Evolutionary conservation across 257 asterid species (phyloP), one percentile per base, ranked within the genome.

Genomic region (Parsonsia alboflavescens): DNA sequence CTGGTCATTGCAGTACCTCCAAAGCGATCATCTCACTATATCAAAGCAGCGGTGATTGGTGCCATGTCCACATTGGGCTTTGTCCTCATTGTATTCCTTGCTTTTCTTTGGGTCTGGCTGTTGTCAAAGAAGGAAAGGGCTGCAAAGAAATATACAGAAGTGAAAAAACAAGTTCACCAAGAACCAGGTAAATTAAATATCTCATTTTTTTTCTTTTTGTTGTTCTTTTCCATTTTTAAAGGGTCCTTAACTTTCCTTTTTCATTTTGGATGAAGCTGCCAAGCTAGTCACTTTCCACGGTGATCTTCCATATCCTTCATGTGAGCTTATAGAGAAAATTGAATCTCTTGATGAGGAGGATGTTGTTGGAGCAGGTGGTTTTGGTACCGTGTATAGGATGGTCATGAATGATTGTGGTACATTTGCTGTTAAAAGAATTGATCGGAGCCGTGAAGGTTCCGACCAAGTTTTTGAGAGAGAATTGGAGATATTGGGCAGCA

Each of bases 321-420:
- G 86, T 16, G 99, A 95, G 86, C 96, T 95, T n/a, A 92, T 95
- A 13, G 99, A 95, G 75, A 95, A 95, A 73, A 93, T 95, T 19
- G 99, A 95, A 81, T 86, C 98, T 61, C 96, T 95, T 28, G 83
- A 87, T 10, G 98, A 88, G 72, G 99, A 90, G 76, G 97, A 95
- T 73, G 79, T 95, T 13, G 98, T 95, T 10, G 99, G 99, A 24
- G 93, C 99, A 12, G 99, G 99, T 69, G 99, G 99, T 19, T 95
- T 89, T 2, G 99, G 99, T n/a, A 95, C 99, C 2, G 99, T 95
- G 1, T 95, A 90, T 48, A 87, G 97, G 75, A 95, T 95, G 99
- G 98, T 92, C 62, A 95, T 95, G 99, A 95, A 95, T 80, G 99
- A 95, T 76, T 90, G 97, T 74, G 99, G 97, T 22, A 89, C 98